These are phyloP conservation scores for Sphaerobolus stellatus DNA, from an alignment of 1,284 basidiomycete genomes.

Conservation along the genomic window DNA sequence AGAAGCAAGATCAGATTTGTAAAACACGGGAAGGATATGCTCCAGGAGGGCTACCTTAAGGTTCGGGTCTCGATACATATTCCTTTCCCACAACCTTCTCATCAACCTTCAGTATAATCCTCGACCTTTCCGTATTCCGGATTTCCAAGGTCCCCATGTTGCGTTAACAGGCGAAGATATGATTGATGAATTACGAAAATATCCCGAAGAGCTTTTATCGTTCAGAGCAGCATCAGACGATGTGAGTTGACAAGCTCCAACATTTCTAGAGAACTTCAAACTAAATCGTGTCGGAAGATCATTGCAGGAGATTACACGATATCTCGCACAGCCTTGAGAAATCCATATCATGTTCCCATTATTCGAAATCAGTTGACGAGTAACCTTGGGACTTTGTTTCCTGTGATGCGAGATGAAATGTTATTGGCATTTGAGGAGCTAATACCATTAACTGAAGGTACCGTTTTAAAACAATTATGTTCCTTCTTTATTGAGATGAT, in stretches of 20 bases:
- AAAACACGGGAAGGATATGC: not conserved
- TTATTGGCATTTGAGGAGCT: slow-evolving; percentile 31
- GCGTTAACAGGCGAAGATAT: slow-evolving; percentile 7
- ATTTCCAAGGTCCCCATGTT: not conserved
- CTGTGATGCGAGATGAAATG: slow-evolving; percentile 40
- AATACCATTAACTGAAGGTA: slow-evolving; percentile 19
- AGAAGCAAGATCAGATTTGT: not conserved
- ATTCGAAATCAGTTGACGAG: slow-evolving; percentile 38
- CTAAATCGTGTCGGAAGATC: not conserved
- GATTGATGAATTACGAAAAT: slow-evolving; percentile 38
- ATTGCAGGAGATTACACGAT: slow-evolving; percentile 7
- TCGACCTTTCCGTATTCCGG: not conserved
- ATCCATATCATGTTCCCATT: slow-evolving; percentile 39
- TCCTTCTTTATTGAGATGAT: not conserved
- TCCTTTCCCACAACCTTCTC: not conserved
- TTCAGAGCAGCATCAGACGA: slow-evolving; percentile 23
- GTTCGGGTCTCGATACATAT: not conserved
- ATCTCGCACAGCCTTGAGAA: slow-evolving; percentile 23
- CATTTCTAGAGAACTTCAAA: not conserved
- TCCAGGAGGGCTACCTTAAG: not conserved
- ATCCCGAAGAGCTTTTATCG: slow-evolving; percentile 39
- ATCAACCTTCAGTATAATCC: not conserved
- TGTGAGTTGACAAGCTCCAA: not conserved
- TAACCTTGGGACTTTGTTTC: slow-evolving; percentile 35
- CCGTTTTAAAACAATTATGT: slow-evolving; percentile 11